Evolutionary conservation across 1,284 basidiomycete species (phyloP), one percentile per base, ranked within the genome.

Genomic region (Cryptococcus wingfieldii): DNA sequence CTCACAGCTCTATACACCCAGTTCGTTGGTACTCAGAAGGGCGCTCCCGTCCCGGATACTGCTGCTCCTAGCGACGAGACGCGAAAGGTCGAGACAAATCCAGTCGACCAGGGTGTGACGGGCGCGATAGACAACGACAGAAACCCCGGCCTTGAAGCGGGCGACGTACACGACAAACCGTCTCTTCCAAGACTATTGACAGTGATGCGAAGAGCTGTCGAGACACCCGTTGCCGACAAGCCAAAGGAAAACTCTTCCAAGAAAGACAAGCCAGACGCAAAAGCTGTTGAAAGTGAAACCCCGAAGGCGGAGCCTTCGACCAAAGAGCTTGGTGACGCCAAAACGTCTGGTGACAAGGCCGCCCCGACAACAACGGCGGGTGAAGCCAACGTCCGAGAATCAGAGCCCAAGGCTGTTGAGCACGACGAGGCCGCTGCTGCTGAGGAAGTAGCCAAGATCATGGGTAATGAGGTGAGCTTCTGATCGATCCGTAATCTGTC

Each of bases 381-480:
- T 47, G 46, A 2, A 12, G 19, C 25, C 12, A 23, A 47, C 9
- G 46, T 16, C 19, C 46, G 9, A 9, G 27, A 34, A 13, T 10
- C 9, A 12, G 46, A 23, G n/a, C 44, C 48, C 10, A 48, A 44
- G 14, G 53, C 62, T 7, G 68, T 66, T 31, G 61, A 65, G 55
- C 61, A 63, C 7, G 68, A 68, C 37, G 62, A 65, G 52, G 59
- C 64, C 52, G 58, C 51, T 25, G 69, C 64, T 1, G 66, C 65
- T n/a, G 58, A 67, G 23, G 68, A 70, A 57, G 69, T 71, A 6
- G 67, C 71, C 16, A 59, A 67, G 37, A 71, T 71, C 47, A 70
- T 71, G 69, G 62, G 67, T 31, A 62, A 67, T 37, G 43, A 64
- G 23, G 68, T 68, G 47, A 62, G 68, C 59, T 18, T 16, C 9